Evolutionary conservation across 495 filamentous ascomycete genomes (phyloP).

Genomic region (Penicilliopsis zonata): DNA sequence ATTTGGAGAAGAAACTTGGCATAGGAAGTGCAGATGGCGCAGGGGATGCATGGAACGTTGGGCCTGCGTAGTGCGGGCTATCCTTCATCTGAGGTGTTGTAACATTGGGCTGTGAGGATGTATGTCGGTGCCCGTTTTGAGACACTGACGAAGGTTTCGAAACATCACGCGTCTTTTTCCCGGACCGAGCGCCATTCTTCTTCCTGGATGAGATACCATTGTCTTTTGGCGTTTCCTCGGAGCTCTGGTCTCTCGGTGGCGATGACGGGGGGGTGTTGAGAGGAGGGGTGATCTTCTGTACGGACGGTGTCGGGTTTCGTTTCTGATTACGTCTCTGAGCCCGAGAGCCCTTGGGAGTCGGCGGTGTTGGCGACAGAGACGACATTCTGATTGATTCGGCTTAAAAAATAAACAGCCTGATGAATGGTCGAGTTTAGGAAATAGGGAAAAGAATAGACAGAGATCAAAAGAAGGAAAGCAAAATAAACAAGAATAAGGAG

Average conservation of each 20-base stretch:
- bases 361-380: constrained; percentile 26
- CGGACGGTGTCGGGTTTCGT: constrained; percentile 20
- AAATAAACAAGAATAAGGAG: constrained; percentile 8
- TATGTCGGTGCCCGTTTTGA: constrained; percentile 19
- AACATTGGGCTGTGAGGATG: constrained; percentile 18
- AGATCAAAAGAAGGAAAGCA: no score
- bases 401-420: constrained; percentile 37
- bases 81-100: constrained; percentile 35
- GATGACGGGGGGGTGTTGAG: constrained; percentile 35
- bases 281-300: constrained; percentile 15
- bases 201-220: constrained; percentile 19
- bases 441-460: no score
- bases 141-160: constrained; percentile 16
- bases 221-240: constrained; percentile 20
- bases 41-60: constrained; percentile 91
- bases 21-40: constrained; percentile 88
- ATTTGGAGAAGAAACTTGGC: constrained; percentile 82
- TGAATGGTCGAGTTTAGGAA: constrained; percentile 7
- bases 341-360: constrained; percentile 27
- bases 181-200: constrained; percentile 26
- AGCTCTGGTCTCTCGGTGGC: constrained; percentile 26
- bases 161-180: constrained; percentile 23
- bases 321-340: constrained; percentile 25
- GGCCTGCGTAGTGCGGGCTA: constrained; percentile 68
- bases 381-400: constrained; percentile 30